These are phyloP conservation scores for Neurospora cerealis DNA, from an alignment of 495 filamentous ascomycete species.

Conservation along the genomic window DNA sequence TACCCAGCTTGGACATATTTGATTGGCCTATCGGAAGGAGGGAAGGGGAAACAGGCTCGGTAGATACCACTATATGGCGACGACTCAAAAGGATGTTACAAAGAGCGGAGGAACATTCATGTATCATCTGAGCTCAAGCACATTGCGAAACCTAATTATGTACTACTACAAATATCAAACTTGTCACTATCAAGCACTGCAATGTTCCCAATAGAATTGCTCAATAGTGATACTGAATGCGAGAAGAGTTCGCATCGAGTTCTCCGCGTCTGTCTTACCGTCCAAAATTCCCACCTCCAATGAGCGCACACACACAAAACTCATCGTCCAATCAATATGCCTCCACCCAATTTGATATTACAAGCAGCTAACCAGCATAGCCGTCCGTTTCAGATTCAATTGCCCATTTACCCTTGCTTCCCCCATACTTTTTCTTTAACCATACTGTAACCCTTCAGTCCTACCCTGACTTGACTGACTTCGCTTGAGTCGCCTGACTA, in stretches of 20 bases:
- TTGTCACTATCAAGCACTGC: not conserved
- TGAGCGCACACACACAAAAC: not conserved
- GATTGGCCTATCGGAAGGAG: not conserved
- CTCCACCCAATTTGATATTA: not conserved
- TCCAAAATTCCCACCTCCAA: not conserved
- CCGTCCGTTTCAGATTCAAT: not conserved
- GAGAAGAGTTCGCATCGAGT: not conserved
- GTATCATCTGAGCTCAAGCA: not conserved
- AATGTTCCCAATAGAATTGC: not conserved
- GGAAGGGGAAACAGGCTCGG: not conserved
- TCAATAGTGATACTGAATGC: not conserved
- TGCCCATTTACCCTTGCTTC: not conserved
- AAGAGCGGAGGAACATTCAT: not conserved
- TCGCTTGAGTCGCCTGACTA: not conserved
- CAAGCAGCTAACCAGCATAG: not conserved
- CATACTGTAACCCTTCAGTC: not conserved
- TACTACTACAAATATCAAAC: constrained; percentile 5
- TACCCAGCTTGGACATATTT: constrained; percentile 6
- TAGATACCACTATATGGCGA: not conserved
- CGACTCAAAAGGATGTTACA: not conserved
- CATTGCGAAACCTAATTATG: constrained; percentile 5
- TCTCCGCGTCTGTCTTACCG: not conserved
- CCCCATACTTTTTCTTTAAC: not conserved
- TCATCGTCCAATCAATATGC: not conserved
- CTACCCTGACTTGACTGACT: not conserved